Conservation (phyloP, 192 early-diverging fungal genomes). For the Mortierella antarctica region DNA sequence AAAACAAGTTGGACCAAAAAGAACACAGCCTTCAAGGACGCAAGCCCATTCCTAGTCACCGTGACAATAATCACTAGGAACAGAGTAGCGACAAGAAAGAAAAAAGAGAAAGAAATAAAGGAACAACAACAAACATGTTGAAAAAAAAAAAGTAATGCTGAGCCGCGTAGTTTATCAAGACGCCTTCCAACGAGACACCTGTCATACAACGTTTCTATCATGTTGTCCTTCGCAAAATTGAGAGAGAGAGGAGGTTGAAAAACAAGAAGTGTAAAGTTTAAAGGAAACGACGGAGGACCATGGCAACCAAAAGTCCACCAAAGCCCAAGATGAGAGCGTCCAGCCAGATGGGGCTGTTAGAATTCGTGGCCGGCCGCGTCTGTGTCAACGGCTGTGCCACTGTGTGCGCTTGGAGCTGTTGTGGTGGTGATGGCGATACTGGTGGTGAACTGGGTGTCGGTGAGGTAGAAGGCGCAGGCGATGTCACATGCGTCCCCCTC, state of each 20-base stretch:
- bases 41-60: too few species aligned
- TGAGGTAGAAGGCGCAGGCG: neutral
- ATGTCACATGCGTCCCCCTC: neutral
- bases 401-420: neutral
- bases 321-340: slow-evolving; percentile 48
- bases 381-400: neutral
- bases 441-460: neutral
- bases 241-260: neutral
- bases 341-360: slow-evolving; percentile 45
- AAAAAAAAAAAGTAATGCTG: slow-evolving; percentile 8
- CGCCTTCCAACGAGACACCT: too few species aligned
- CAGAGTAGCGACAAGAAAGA: neutral
- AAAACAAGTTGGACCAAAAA: too few species aligned
- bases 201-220: too few species aligned
- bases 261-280: neutral
- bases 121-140: neutral
- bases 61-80: too few species aligned
- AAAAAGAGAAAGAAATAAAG: neutral
- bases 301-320: slow-evolving; percentile 27
- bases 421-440: neutral
- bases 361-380: neutral
- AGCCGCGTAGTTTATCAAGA: too few species aligned
- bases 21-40: too few species aligned
- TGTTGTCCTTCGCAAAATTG: too few species aligned
- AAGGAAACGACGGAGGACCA: slow-evolving; percentile 39